Evolutionary conservation across 441 rosid genomes (phyloP).

Genomic region (Metrosideros polymorpha): DNA sequence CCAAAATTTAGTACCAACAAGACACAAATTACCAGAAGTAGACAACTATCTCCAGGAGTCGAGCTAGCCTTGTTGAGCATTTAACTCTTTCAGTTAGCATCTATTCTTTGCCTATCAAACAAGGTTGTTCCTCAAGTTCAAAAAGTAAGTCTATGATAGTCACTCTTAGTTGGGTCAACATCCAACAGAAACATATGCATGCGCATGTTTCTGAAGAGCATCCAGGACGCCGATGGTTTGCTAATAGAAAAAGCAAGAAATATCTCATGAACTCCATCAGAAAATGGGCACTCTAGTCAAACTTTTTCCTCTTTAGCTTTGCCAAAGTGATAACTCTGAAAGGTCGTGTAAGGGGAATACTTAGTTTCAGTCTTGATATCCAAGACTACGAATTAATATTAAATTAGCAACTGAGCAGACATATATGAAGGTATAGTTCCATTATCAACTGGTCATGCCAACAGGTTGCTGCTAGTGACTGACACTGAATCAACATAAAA

Average conservation of each 20-base stretch:
- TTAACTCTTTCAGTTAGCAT: neutral
- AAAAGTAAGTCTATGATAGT: neutral
- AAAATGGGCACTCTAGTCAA: neutral
- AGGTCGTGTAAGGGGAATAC: neutral
- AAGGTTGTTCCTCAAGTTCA: neutral
- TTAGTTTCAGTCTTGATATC: neutral
- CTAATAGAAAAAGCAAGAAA: neutral
- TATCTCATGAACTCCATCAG: neutral
- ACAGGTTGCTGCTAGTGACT: neutral
- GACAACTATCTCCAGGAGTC: neutral
- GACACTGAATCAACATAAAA: neutral
- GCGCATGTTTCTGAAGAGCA: neutral
- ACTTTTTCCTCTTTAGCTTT: neutral
- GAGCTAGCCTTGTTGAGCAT: neutral
- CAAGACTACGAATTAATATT: neutral
- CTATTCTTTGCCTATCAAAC: neutral
- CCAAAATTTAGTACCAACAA: neutral
- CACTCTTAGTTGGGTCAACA: neutral
- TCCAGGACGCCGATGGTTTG: neutral
- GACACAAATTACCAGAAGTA: neutral
- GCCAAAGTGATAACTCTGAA: neutral
- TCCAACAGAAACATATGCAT: neutral
- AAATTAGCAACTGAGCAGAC: neutral
- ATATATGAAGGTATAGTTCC: neutral
- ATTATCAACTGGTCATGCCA: neutral